Evolutionary conservation across 108 stramenopile species (phyloP).

Genomic region (Pseudonitzschia multistriata): DNA sequence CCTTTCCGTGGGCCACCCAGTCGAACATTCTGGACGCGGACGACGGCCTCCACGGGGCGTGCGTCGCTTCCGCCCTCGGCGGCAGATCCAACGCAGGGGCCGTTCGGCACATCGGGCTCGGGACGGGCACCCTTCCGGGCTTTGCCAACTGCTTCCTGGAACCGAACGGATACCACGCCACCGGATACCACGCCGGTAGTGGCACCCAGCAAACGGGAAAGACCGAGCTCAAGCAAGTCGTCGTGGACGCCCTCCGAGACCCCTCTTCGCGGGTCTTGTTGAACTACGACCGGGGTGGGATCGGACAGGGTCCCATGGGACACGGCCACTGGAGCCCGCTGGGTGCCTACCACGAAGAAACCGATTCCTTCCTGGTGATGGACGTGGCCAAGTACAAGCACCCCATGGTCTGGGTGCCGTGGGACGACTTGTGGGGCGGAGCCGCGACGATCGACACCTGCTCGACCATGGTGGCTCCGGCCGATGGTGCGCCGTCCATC

Average conservation of each 20-base stretch:
- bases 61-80: slow-evolving; percentile 24
- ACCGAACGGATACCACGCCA: slow-evolving; percentile 39
- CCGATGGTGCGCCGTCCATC: slow-evolving; percentile 2
- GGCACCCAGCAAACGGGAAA: slow-evolving; percentile 4
- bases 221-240: slow-evolving; percentile 43
- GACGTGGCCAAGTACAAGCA: slow-evolving; percentile 99
- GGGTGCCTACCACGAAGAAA: slow-evolving; percentile 70
- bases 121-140: slow-evolving; percentile 42
- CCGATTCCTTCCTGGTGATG: slow-evolving; percentile 89
- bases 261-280: slow-evolving; percentile 60
- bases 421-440: slow-evolving; percentile 58
- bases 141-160: slow-evolving; percentile 64
- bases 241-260: slow-evolving; percentile 54
- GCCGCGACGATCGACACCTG: slow-evolving; percentile 72
- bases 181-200: slow-evolving; percentile 45
- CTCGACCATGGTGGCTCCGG: slow-evolving; percentile 25
- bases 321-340: slow-evolving; percentile 93
- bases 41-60: slow-evolving; percentile 26
- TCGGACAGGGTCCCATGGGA: slow-evolving; percentile 75
- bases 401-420: slow-evolving; percentile 90
- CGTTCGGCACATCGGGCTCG: slow-evolving; percentile 52
- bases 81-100: slow-evolving; percentile 11
- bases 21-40: slow-evolving; percentile 30
- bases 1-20: slow-evolving; percentile 83
- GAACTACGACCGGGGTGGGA: slow-evolving; percentile 61